These are phyloP conservation scores for Taphrina betulina DNA, from an alignment of 1,139 yeast species.

Conservation along the genomic window DNA sequence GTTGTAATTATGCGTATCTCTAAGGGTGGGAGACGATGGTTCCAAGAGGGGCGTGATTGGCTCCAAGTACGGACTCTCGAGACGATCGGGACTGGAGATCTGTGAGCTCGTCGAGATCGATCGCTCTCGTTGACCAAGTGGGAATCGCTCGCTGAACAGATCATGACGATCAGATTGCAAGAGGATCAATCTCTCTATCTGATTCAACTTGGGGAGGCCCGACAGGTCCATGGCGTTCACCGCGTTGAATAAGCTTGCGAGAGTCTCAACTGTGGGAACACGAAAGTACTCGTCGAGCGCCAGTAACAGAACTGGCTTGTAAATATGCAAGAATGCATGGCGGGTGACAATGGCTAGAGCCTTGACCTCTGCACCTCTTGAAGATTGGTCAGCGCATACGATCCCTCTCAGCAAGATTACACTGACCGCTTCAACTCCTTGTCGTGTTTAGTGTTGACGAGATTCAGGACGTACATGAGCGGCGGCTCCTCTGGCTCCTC, in stretches of 20 bases:
- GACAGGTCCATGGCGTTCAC: conserved; percentile 46
- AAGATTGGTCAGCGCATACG: too few species aligned
- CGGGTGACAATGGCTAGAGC: conserved; percentile 57
- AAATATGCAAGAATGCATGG: conserved; percentile 55
- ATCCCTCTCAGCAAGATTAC: too few species aligned
- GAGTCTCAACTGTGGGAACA: conserved; percentile 41
- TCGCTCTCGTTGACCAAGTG: conserved; percentile 32
- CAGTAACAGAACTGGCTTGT: conserved; percentile 57
- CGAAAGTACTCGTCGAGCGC: conserved; percentile 52
- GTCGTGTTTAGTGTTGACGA: conserved; percentile 57
- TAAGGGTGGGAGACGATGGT: conserved; percentile 2
- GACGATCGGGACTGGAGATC: conserved; percentile 4
- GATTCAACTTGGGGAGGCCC: conserved; percentile 42
- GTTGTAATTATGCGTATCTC: conserved; percentile 22
- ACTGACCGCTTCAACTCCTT: conserved; percentile 46
- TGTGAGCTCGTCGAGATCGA: conserved; percentile 9
- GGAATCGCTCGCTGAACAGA: conserved; percentile 43
- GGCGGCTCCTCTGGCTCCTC: conserved; percentile 41
- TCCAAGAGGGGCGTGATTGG: conserved; percentile 6
- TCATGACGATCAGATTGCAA: conserved; percentile 42
- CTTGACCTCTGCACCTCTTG: conserved; percentile 57
- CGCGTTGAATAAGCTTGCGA: conserved; percentile 47
- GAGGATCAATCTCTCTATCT: conserved; percentile 43
- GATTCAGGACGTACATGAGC: conserved; percentile 56
- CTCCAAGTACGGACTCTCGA: conserved; percentile 7